Evolutionary conservation across 345 rosid genomes (phyloP).

Genomic region (Kernera saxatilis): DNA sequence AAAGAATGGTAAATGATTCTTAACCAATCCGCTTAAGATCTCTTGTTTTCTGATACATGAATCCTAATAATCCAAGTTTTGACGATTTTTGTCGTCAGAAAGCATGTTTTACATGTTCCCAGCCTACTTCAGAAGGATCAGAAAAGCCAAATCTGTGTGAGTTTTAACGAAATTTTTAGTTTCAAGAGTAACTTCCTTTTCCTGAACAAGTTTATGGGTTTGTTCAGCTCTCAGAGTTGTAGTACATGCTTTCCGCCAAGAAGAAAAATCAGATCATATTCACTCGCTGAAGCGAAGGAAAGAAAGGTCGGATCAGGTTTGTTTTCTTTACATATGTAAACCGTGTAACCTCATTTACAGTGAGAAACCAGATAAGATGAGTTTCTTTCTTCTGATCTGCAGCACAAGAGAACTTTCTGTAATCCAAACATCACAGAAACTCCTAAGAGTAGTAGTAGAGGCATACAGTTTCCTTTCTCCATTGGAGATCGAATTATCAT

Average conservation of each 20-base stretch:
- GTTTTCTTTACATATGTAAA: neutral
- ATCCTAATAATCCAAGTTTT: conserved; percentile 18
- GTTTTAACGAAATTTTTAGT: conserved; percentile 20
- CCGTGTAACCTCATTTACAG: neutral
- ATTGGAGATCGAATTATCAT: conserved; percentile 80
- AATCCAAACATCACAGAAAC: conserved; percentile 43
- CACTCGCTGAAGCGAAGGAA: conserved; percentile 60
- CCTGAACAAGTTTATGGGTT: conserved; percentile 3
- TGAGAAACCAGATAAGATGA: neutral
- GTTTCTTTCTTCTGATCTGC: conserved; percentile 7
- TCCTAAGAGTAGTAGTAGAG: conserved; percentile 57
- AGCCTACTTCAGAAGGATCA: conserved; percentile 56
- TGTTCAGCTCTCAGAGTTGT: conserved; percentile 71
- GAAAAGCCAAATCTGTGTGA: conserved; percentile 77
- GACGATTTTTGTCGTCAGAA: conserved; percentile 46
- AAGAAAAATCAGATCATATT: conserved; percentile 53
- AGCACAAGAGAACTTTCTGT: conserved; percentile 57
- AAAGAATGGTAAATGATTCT: conserved; percentile 46
- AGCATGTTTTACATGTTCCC: conserved; percentile 69
- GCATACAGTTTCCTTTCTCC: conserved; percentile 82
- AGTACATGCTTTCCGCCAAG: conserved; percentile 69
- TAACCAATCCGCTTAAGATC: neutral
- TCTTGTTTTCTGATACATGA: neutral
- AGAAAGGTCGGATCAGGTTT: conserved; percentile 76
- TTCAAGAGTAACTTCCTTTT: neutral